A percentile compares a stretch with the other conserved stretches of the same genome.
Evolutionary conservation across 2,329 filamentous ascomycete species (phyloP).

Genomic region (Dothideomycetes sp.): DNA sequence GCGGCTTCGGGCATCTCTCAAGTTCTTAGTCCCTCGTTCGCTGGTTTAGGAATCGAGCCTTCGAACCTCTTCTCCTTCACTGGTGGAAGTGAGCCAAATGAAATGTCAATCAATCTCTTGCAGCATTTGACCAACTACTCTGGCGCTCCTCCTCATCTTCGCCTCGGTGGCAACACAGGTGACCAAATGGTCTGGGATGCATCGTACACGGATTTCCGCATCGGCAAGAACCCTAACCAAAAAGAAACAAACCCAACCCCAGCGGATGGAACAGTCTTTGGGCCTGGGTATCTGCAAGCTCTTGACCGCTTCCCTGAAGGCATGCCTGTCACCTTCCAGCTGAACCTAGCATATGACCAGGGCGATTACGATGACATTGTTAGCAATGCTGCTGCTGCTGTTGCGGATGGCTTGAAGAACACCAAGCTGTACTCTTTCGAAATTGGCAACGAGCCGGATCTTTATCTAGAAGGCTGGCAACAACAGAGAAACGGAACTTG

Average conservation of each 20-base stretch:
- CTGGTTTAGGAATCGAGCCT: slow-evolving; percentile 45
- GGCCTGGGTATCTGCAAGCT: slow-evolving; percentile 37
- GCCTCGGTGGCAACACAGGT: slow-evolving; percentile 43
- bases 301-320: slow-evolving; percentile 42
- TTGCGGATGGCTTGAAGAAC: slow-evolving; percentile 29
- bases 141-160: slow-evolving; percentile 40
- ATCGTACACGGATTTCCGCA: slow-evolving; percentile 27
- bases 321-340: slow-evolving; percentile 41
- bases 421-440: slow-evolving; percentile 34
- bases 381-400: slow-evolving; percentile 32
- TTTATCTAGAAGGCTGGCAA: slow-evolving; percentile 32
- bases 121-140: slow-evolving; percentile 42
- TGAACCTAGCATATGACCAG: slow-evolving; percentile 41
- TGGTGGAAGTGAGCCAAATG: slow-evolving; percentile 34
- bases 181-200: slow-evolving; percentile 41
- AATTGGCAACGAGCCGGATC: slow-evolving; percentile 36
- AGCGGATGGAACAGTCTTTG: slow-evolving; percentile 38
- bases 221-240: slow-evolving; percentile 24
- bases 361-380: slow-evolving; percentile 37
- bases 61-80: slow-evolving; percentile 46
- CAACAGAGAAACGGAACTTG: slow-evolving; percentile 37
- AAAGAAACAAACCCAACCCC: slow-evolving; percentile 34
- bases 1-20: slow-evolving; percentile 24
- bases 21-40: slow-evolving; percentile 36
- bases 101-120: slow-evolving; percentile 39